Percentiles rank a stretch among this genome's conserved stretches.
Conservation (phyloP, 2,329 filamentous ascomycete species). For the Trichoderma brevicompactum region DNA sequence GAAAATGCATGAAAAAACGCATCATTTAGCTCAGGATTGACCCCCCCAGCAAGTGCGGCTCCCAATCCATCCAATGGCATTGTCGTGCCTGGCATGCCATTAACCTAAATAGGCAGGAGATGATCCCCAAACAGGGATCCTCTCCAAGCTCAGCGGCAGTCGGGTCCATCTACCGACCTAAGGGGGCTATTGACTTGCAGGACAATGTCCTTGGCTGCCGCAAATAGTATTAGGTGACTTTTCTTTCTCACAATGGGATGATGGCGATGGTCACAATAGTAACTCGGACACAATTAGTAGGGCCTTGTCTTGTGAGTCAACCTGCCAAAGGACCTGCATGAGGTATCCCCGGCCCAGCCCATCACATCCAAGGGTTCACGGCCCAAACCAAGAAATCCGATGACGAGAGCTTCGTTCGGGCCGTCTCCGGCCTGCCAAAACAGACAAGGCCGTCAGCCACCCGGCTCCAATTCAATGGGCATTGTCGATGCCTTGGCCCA, state of each 20-base stretch:
- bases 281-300: no score
- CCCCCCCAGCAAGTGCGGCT: neutral
- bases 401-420: neutral
- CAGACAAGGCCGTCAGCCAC: neutral
- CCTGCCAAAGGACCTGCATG: no score
- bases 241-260: neutral
- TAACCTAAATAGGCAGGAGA: slow-evolving; percentile 25
- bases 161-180: slow-evolving; percentile 7
- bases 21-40: slow-evolving; percentile 17
- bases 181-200: neutral
- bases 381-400: neutral
- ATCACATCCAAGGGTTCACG: neutral
- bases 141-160: slow-evolving; percentile 2
- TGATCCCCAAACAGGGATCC: neutral
- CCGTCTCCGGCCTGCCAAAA: neutral
- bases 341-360: no score
- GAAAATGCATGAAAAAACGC: slow-evolving; percentile 1
- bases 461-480: neutral
- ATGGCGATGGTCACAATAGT: no score
- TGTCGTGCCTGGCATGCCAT: slow-evolving; percentile 13
- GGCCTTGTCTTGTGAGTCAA: no score
- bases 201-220: no score
- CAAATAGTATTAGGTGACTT: no score
- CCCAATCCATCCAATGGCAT: slow-evolving; percentile 4
- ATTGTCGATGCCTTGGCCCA: neutral